These are phyloP conservation scores for Fusarium torreyae DNA, from an alignment of 2,329 filamentous ascomycete species.

Conservation along the genomic window DNA sequence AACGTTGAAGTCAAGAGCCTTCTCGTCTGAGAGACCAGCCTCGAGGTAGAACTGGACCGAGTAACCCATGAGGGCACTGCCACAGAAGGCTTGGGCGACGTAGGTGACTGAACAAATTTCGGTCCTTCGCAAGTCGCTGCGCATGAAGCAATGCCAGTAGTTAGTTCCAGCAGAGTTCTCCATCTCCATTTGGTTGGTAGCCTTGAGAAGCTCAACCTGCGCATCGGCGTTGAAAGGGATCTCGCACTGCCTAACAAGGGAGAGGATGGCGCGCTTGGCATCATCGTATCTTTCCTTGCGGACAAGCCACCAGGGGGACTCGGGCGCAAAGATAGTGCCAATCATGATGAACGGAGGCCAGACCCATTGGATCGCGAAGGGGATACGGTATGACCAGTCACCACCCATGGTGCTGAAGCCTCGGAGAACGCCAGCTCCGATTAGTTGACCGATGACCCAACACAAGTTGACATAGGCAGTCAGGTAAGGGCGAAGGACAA, in stretches of 20 bases:
- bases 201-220: conserved; percentile 65
- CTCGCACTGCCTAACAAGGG: conserved; percentile 12
- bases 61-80: conserved; percentile 27
- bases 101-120: conserved; percentile 22
- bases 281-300: conserved; percentile 58
- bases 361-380: conserved; percentile 65
- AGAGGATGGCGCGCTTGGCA: conserved; percentile 54
- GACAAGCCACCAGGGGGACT: conserved; percentile 66
- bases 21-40: conserved; percentile 15
- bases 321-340: conserved; percentile 63
- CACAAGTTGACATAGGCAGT: conserved; percentile 65
- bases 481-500: conserved; percentile 63
- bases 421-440: conserved; percentile 59
- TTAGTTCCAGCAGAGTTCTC: conserved; percentile 32
- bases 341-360: conserved; percentile 62
- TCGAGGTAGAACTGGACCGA: conserved; percentile 23
- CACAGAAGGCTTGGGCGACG: conserved; percentile 20
- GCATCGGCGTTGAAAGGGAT: conserved; percentile 44
- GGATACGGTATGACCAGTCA: conserved; percentile 64
- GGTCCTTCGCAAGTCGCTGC: conserved; percentile 23
- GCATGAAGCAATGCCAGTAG: conserved; percentile 35
- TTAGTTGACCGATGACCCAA: conserved; percentile 65
- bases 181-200: conserved; percentile 27
- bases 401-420: conserved; percentile 57
- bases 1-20: conserved; percentile 23